A percentile compares a stretch with the other conserved stretches of the same genome.
These are phyloP conservation scores for Lineolata rhizophorae DNA, from an alignment of 495 filamentous ascomycete species.

Conservation along the genomic window DNA sequence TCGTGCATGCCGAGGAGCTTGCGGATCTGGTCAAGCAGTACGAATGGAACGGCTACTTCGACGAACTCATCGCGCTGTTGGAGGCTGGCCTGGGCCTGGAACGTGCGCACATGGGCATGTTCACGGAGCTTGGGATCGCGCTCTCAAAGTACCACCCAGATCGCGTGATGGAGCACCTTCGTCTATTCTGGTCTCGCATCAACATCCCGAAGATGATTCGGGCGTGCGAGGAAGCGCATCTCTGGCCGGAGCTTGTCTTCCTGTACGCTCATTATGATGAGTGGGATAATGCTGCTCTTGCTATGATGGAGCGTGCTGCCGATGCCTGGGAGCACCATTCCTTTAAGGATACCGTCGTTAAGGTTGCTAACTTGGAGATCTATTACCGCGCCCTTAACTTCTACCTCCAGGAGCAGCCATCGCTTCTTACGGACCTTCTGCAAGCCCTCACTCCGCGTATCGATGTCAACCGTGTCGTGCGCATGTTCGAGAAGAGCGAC, in stretches of 20 bases:
- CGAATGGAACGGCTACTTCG: slow-evolving; percentile 92
- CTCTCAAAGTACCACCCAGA: slow-evolving; percentile 94
- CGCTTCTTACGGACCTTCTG: slow-evolving; percentile 84
- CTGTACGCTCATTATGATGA: slow-evolving; percentile 98
- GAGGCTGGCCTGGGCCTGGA: slow-evolving; percentile 92
- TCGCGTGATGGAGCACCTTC: slow-evolving; percentile 93
- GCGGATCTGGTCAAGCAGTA: slow-evolving; percentile 88
- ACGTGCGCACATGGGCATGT: slow-evolving; percentile 85
- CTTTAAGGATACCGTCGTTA: slow-evolving; percentile 97
- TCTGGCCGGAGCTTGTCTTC: slow-evolving; percentile 98
- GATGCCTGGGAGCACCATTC: slow-evolving; percentile 99
- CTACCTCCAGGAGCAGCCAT: slow-evolving; percentile 91
- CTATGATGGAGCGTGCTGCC: slow-evolving; percentile 97
- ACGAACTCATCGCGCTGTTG: slow-evolving; percentile 84
- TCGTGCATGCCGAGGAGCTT: slow-evolving; percentile 94
- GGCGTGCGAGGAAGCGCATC: slow-evolving; percentile 80
- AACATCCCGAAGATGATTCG: slow-evolving; percentile 98
- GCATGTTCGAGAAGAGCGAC: slow-evolving; percentile 95
- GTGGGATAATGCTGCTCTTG: slow-evolving; percentile 93
- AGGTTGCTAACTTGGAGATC: slow-evolving; percentile 96
- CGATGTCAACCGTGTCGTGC: slow-evolving; percentile 94
- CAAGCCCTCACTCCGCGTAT: slow-evolving; percentile 80
- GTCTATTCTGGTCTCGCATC: slow-evolving; percentile 96
- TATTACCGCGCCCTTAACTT: slow-evolving; percentile 97
- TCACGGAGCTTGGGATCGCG: slow-evolving; percentile 86